Percentiles rank a stretch among this genome's conserved stretches.
Evolutionary conservation across 2,329 filamentous ascomycete species (phyloP).

Genomic region (Colletotrichum chlorophyti): DNA sequence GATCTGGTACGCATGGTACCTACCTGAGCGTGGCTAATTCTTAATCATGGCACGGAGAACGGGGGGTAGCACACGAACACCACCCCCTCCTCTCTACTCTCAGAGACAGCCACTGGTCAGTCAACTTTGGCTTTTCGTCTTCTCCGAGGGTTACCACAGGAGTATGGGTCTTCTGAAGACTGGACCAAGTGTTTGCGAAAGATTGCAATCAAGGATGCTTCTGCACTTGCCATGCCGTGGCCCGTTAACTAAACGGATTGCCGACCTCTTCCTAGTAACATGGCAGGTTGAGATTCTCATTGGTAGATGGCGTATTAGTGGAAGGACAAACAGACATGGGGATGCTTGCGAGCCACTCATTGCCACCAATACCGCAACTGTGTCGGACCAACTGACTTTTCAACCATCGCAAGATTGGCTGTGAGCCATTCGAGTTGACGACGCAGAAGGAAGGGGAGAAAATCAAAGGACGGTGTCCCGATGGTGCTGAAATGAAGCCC

Average conservation of each 20-base stretch:
- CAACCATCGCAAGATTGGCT: no score
- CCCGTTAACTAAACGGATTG: not conserved
- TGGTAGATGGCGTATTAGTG: not conserved
- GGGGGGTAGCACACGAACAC: not conserved
- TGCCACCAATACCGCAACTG: no score
- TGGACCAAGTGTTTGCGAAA: conserved; percentile 2
- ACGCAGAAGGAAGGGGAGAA: no score
- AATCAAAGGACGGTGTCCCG: no score
- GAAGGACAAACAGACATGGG: not conserved
- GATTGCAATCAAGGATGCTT: not conserved
- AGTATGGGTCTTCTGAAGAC: not conserved
- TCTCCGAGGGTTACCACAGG: not conserved
- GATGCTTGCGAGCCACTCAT: no score
- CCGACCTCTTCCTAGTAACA: not conserved
- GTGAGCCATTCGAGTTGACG: no score
- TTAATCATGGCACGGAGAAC: no score
- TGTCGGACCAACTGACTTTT: no score
- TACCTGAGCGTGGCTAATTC: conserved; percentile 23
- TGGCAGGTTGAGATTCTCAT: not conserved
- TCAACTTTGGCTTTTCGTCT: no score
- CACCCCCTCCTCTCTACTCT: not conserved
- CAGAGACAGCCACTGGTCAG: no score
- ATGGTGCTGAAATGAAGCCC: not conserved
- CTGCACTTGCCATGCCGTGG: not conserved
- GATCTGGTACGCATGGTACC: not conserved